Base-by-base conservation (phyloP, 768 basidiomycete genomes). In the Chalciporus sphaerocephalus region DNA sequence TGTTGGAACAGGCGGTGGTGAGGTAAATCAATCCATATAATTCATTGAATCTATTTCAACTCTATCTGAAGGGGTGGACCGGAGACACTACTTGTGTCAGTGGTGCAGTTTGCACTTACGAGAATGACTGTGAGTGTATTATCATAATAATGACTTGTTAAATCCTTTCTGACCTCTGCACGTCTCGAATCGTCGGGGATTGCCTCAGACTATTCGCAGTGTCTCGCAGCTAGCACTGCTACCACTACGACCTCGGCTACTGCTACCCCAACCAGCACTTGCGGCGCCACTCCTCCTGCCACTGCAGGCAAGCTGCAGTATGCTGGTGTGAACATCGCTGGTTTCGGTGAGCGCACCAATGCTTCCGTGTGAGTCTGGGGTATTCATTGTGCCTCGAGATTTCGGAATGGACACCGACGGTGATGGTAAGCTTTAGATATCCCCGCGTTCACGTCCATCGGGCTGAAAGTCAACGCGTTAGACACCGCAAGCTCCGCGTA, bases 201-300 rank as follows among this genome's bases (percentile, higher is more conserved):
- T n/a, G n/a, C n/a, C n/a, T n/a, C n/a, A 51, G 50, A 40, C 28
- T 51, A 51, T 28, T 50, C 42, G 21, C 48, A 52, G 20, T 52
- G 51, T 23, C 39, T 52, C 28, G 35, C 23, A 5, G 21, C 13
- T 15, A 18, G n/a, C 41, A 5, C 28, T 16, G 2, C 15, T n/a
- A 23, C 6, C 2, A 6, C 45, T 0, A n/a, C n/a, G n/a, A n/a
- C n/a, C n/a, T n/a, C n/a, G n/a, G n/a, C n/a, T n/a, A n/a, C n/a
- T n/a, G n/a, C n/a, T n/a, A 38, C 24, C 5, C 36, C 23, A 18
- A 22, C 44, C 18, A 23, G 33, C 25, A 35, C 30, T 4, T 52
- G 48, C 13, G 24, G 35, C 23, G 17, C 35, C 17, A 34, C 25
- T 13, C 42, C 39, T 7, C 48, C 43, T 18, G 30, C 43, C 15